phyloP scores from a whole-genome alignment of 73 alveolate genomes.

The Tetrahymena elliotti region DNA sequence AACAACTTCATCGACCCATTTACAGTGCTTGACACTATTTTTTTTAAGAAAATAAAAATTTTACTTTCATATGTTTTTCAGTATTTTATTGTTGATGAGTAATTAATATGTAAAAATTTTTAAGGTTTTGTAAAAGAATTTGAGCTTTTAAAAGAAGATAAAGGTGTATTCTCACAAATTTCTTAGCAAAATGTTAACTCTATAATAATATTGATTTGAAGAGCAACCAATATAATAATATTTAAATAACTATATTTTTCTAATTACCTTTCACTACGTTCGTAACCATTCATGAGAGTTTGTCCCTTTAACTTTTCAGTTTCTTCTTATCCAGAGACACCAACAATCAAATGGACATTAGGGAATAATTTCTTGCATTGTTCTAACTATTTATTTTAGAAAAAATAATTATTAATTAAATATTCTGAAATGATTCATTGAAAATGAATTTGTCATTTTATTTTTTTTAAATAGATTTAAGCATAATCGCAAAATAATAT shows the following conservation, averaged over 20 bases:
- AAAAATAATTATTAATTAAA: neutral
- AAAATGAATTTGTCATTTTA: neutral
- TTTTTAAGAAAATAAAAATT: neutral
- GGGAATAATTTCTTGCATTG: constrained; percentile 89
- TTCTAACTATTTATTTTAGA: constrained; percentile 49
- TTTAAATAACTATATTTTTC: no score
- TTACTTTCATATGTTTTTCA: neutral
- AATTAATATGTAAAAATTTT: neutral
- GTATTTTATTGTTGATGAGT: neutral
- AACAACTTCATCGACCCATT: constrained; percentile 97
- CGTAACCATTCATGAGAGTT: constrained; percentile 85
- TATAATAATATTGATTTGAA: neutral
- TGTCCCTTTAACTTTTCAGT: constrained; percentile 85
- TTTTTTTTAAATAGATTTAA: neutral
- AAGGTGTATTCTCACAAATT: neutral
- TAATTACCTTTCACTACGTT: constrained; percentile 66
- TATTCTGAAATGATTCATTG: neutral
- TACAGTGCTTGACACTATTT: constrained; percentile 83
- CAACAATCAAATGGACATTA: constrained; percentile 85
- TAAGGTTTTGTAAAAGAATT: neutral
- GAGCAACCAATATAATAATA: neutral
- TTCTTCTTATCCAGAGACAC: constrained; percentile 93
- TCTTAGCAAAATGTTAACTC: neutral
- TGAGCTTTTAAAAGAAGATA: neutral
- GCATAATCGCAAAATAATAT: neutral